A percentile compares a stretch with the other conserved stretches of the same genome.
phyloP scores from a whole-genome alignment of 2,329 filamentous ascomycete species.

The Fusarium multiceps region DNA sequence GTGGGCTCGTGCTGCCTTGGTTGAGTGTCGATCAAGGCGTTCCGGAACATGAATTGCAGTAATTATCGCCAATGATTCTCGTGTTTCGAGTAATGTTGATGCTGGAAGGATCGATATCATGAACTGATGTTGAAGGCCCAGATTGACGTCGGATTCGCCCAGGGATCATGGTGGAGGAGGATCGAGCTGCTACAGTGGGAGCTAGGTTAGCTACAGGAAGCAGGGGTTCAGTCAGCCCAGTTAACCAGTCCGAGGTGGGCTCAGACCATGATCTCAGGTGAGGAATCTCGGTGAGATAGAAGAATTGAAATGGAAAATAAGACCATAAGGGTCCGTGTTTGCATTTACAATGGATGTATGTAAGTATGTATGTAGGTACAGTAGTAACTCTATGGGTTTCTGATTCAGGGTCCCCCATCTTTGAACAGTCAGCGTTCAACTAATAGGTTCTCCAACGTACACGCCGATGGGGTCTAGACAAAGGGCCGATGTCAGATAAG shows the following conservation, averaged over 20 bases:
- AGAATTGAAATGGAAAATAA: constrained; percentile 30
- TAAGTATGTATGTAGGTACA: not conserved
- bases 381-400: constrained; percentile 1
- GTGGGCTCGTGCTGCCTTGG: constrained; percentile 16
- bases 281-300: constrained; percentile 44
- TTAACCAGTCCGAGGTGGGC: constrained; percentile 18
- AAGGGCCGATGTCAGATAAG: constrained; percentile 35
- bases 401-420: constrained; percentile 4
- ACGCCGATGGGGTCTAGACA: constrained; percentile 26
- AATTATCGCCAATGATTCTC: not conserved
- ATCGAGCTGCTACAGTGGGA: constrained; percentile 9
- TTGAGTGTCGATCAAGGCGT: constrained; percentile 13
- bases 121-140: constrained; percentile 31
- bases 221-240: constrained; percentile 38
- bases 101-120: constrained; percentile 24
- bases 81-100: constrained; percentile 4
- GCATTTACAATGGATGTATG: not conserved
- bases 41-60: not conserved
- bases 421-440: not conserved
- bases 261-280: constrained; percentile 43
- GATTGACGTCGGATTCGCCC: constrained; percentile 28
- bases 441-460: not conserved
- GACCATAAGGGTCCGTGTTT: constrained; percentile 31
- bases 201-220: constrained; percentile 1
- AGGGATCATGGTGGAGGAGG: constrained; percentile 34